These are phyloP conservation scores for Alloascoidea africana DNA, from an alignment of 805 yeast species.

Conservation along the genomic window DNA sequence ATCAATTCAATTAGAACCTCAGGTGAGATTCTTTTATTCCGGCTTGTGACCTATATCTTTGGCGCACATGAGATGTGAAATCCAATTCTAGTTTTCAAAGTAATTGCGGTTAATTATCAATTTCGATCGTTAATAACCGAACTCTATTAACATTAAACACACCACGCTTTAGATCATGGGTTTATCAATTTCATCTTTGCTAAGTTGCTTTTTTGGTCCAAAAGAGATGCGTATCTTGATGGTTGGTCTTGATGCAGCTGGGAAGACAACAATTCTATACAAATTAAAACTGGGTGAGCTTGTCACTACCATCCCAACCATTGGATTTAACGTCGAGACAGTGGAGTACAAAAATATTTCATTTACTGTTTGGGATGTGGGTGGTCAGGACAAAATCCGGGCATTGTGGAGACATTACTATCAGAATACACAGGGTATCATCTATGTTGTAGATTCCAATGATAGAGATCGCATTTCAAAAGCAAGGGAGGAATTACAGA, in stretches of 20 bases:
- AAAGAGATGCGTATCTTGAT: conserved; percentile 82
- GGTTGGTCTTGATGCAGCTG: conserved; percentile 88
- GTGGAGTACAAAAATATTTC: conserved; percentile 81
- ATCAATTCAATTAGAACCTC: no score
- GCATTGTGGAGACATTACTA: conserved; percentile 84
- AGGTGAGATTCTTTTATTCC: no score
- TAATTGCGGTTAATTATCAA: no score
- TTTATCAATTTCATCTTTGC: conserved; percentile 67
- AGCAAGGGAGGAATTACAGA: conserved; percentile 80
- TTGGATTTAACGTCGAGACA: conserved; percentile 80
- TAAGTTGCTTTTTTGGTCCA: conserved; percentile 72
- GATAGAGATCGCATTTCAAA: conserved; percentile 82
- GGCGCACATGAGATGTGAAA: no score
- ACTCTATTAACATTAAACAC: no score
- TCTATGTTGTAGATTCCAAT: conserved; percentile 76
- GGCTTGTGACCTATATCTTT: no score
- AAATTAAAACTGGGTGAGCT: conserved; percentile 77
- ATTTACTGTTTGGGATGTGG: conserved; percentile 84
- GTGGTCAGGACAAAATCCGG: conserved; percentile 87
- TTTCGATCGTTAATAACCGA: no score
- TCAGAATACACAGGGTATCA: conserved; percentile 82
- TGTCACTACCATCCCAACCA: conserved; percentile 77
- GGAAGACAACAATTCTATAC: conserved; percentile 77
- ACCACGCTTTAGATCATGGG: no score
- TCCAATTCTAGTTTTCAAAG: no score